A percentile compares a stretch with the other conserved stretches of the same genome.
phyloP scores from a whole-genome alignment of 768 basidiomycete species.

The Podaxis sp. region DNA sequence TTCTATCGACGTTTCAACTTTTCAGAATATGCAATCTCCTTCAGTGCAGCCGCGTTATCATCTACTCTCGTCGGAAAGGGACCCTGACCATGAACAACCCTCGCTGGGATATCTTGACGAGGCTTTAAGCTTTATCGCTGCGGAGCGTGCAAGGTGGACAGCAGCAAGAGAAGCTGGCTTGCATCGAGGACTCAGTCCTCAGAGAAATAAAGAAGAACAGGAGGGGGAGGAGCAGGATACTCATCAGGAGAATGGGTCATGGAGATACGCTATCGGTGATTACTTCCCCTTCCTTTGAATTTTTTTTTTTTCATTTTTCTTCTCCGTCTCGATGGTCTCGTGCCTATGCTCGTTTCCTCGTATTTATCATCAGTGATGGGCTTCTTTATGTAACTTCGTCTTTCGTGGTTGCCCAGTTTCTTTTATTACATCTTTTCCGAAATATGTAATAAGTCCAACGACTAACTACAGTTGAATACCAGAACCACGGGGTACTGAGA shows the following conservation, averaged over 20 bases:
- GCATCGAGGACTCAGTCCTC: slow-evolving; percentile 6
- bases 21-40: background rate
- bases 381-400: background rate
- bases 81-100: slow-evolving; percentile 40
- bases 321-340: background rate
- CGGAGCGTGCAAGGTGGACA: slow-evolving; percentile 59
- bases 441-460: background rate
- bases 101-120: slow-evolving; percentile 73
- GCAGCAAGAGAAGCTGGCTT: slow-evolving; percentile 40
- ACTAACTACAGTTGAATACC: slow-evolving; percentile 10
- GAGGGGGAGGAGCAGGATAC: background rate
- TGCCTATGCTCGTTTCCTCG: background rate
- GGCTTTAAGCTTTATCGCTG: slow-evolving; percentile 72
- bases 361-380: background rate
- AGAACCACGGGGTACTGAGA: background rate
- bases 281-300: slow-evolving; percentile 12
- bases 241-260: background rate
- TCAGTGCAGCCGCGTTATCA: background rate
- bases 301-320: background rate
- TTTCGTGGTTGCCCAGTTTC: background rate
- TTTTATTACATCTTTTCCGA: background rate
- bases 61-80: slow-evolving; percentile 7
- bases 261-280: slow-evolving; percentile 12
- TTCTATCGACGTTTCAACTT: background rate
- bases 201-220: background rate